Base-by-base conservation (phyloP, 2,329 filamentous ascomycete species). In the Colletotrichum sp. region DNA sequence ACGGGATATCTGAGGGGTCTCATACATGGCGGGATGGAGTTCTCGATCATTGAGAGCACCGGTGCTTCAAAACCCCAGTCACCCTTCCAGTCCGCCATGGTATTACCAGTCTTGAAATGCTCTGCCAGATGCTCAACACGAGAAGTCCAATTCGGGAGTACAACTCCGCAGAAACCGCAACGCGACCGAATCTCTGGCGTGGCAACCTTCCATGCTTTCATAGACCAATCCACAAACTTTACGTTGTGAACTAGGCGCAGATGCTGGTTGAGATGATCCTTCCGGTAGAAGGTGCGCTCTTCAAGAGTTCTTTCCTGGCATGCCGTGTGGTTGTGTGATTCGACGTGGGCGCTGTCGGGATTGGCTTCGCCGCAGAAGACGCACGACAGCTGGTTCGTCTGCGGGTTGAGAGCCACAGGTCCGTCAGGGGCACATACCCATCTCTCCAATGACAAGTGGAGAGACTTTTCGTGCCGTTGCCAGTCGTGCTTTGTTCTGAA, bases 81-180 rank as follows among this genome's bases (percentile, higher is more conserved):
- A 85, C 92, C 92, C 87, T 92, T 92, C 92, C 92, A 93, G 83
- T 93, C 90, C 77, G 89, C 90, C 92, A 93, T 93, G 80, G 90
- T 91, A 78, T 89, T 90, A 84, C 92, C 74, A 30, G 87, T 90
- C 83, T 92, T 93, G 86, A 93, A 93, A 83, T 93, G 92, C 78
- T 93, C 91, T n/a, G 92, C 92, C 52, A 93, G 84, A 80, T 93
- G 92, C 79, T 93, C 92, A 18, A 90, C 86, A 80, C 92, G 87
- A 71, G 89, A 86, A 12, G 87, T 88, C 92, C 92, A 93, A 60
- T 89, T 91, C 79, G 91, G 89, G 86, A 93, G 89, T 16, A 91
- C 85, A 72, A 90, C 88, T 66, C 90, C 90, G 79, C 92, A 93
- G 86, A 93, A 93, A 85, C 92, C 92, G 79, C 92, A 93, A 52